phyloP scores from a whole-genome alignment of 495 filamentous ascomycete species.

The Hyaloscypha finlandica region DNA sequence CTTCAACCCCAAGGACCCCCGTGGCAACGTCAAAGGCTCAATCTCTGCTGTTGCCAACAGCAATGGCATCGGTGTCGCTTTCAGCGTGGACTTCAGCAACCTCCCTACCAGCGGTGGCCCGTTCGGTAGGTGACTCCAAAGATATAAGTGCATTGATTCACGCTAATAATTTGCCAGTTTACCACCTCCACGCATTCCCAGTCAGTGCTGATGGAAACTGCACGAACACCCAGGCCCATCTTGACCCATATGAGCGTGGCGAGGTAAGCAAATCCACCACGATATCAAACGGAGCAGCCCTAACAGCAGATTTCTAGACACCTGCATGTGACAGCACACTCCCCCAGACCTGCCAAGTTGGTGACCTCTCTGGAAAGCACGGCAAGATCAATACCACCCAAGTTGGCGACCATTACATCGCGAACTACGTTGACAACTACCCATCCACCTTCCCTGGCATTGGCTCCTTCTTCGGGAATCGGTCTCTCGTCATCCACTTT shows the following conservation, averaged over 20 bases:
- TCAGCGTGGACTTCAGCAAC: slow-evolving; percentile 63
- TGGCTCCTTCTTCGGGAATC: slow-evolving; percentile 75
- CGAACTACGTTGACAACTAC: slow-evolving; percentile 67
- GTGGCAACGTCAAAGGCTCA: slow-evolving; percentile 60
- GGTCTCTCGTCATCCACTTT: slow-evolving; percentile 75
- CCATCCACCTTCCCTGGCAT: slow-evolving; percentile 57
- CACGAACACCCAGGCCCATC: slow-evolving; percentile 66
- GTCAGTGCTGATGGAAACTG: slow-evolving; percentile 80
- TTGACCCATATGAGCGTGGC: slow-evolving; percentile 54
- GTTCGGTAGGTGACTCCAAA: slow-evolving; percentile 60
- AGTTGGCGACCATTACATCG: slow-evolving; percentile 40
- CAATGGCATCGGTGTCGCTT: slow-evolving; percentile 63
- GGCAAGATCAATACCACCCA: slow-evolving; percentile 54
- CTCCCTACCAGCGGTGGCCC: slow-evolving; percentile 67
- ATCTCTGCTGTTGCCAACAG: slow-evolving; percentile 55
- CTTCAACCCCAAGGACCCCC: slow-evolving; percentile 45
- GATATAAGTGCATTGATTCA: background rate
- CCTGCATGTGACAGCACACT: slow-evolving; percentile 61
- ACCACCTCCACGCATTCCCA: slow-evolving; percentile 78
- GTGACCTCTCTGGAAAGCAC: slow-evolving; percentile 84
- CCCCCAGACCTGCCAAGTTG: slow-evolving; percentile 76
- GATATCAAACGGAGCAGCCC: background rate
- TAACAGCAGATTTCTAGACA: slow-evolving; percentile 43
- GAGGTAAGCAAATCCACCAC: slow-evolving; percentile 24
- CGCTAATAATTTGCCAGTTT: slow-evolving; percentile 51